phyloP scores from a whole-genome alignment of 176 grass and related monocot species.

The Musa acuminata region DNA sequence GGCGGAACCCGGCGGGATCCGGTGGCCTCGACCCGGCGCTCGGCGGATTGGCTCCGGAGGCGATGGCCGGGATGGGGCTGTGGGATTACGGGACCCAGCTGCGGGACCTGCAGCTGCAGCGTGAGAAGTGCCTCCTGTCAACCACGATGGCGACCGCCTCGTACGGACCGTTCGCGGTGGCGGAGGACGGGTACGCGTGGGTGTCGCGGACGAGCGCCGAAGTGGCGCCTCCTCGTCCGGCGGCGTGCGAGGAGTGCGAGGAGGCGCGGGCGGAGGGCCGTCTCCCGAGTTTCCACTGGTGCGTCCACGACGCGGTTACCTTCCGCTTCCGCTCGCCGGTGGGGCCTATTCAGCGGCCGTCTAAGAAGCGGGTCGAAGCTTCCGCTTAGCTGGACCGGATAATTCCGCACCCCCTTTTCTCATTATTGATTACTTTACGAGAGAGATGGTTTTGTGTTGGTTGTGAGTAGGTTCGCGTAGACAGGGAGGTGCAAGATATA shows the following conservation, averaged over 20 bases:
- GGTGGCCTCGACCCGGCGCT: constrained; percentile 28
- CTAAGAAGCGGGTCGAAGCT: constrained; percentile 31
- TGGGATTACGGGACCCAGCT: constrained; percentile 45
- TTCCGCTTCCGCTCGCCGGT: constrained; percentile 48
- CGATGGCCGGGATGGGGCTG: background rate
- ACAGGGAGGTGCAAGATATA: too few species aligned
- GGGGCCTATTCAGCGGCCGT: constrained; percentile 66
- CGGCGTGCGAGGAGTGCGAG: constrained; percentile 58
- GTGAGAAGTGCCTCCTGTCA: constrained; percentile 40
- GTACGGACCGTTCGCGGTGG: constrained; percentile 4
- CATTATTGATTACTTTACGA: background rate
- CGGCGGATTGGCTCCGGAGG: background rate
- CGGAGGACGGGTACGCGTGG: too few species aligned
- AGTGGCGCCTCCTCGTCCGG: background rate
- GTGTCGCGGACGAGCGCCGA: background rate
- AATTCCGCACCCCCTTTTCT: background rate
- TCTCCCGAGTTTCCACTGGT: constrained; percentile 60
- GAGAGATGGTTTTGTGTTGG: too few species aligned
- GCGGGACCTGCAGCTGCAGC: constrained; percentile 38
- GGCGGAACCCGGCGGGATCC: constrained; percentile 25
- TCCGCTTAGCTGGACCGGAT: constrained; percentile 5
- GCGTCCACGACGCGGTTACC: constrained; percentile 56
- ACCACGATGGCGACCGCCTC: constrained; percentile 1
- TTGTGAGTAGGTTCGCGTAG: too few species aligned
- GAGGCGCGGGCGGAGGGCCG: constrained; percentile 33